Base-by-base conservation (phyloP, 257 asterid species). In the Salvia rosmarinus region DNA sequence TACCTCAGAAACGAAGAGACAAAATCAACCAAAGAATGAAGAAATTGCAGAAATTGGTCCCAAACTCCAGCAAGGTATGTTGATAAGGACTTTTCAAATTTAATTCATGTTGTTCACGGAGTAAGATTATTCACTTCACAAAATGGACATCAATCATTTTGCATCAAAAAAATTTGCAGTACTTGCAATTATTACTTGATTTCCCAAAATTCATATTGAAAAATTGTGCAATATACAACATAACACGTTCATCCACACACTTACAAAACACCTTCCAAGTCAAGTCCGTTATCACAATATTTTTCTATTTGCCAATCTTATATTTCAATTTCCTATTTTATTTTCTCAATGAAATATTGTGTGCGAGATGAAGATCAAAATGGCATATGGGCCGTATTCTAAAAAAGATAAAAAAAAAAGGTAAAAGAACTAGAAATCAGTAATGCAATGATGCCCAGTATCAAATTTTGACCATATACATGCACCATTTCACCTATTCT, bases 21-120 rank as follows among this genome's bases (percentile, higher is more conserved):
- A 87, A 80, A 82, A 91, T 91, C 39, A 91, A 89, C 70, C 86
- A 91, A 69, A 82, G 87, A 75, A 89, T 91, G 95, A 85, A 82
- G 87, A 84, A 88, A 35, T 51, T 91, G 80, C 96, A 89, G 82
- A 86, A 84, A 77, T 28, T 91, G 91, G 95, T 91, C 78, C 96
- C 97, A 66, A 86, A 85, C 81, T 87, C 97, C 75, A 91, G 85
- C 67, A 91, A 91, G 97, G 96, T 91, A 83, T 46, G 77, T 51
- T 54, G 51, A 51, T 21, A 2, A 34, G 9, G 35, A 37, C 23
- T 70, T 57, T 43, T 55, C 37, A 67, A 30, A 37, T 61, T 40
- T 63, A 19, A 19, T 21, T 54, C 20, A 40, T 64, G 65, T 4
- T n/a, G n/a, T 49, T 34, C 4, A 17, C 34, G 39, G 73, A 52